A percentile compares a stretch with the other conserved stretches of the same genome.
Conservation (phyloP, 1,139 yeast species). For the Zygosaccharomyces pseudobailii region DNA sequence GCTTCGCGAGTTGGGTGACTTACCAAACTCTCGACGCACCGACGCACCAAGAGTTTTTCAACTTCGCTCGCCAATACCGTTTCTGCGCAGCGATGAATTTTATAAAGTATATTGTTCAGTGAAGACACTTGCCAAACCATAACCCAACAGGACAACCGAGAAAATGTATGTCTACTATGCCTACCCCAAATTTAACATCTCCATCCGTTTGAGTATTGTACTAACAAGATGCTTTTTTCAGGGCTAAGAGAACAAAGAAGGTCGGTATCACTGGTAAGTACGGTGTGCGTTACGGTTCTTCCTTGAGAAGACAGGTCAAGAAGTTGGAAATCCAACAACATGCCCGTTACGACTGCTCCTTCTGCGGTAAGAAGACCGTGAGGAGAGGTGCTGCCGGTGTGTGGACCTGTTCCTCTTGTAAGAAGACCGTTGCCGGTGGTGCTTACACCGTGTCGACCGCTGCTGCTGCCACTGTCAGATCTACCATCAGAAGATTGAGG, state of each 20-base stretch:
- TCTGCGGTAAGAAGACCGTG: constrained; percentile 99
- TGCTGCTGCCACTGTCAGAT: constrained; percentile 99
- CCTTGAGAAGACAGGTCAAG: constrained; percentile 99
- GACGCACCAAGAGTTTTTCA: constrained; percentile 1
- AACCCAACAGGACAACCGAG: constrained; percentile 2
- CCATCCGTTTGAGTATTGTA: constrained; percentile 2
- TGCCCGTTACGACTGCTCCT: constrained; percentile 97
- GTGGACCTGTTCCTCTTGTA: constrained; percentile 96
- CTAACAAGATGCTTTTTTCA: constrained; percentile 30
- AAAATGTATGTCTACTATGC: constrained; percentile 1
- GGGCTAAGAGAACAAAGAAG: constrained; percentile 99
- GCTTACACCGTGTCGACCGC: constrained; percentile 99
- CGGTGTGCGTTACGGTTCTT: constrained; percentile 99
- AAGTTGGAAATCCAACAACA: constrained; percentile 99
- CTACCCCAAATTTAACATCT: background rate
- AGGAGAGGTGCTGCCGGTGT: constrained; percentile 98
- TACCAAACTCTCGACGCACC: background rate
- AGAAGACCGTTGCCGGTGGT: constrained; percentile 99
- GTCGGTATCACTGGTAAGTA: constrained; percentile 99
- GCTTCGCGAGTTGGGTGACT: no score
- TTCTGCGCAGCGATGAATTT: background rate
- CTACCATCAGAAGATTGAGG: constrained; percentile 99
- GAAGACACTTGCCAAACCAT: background rate
- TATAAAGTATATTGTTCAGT: constrained; percentile 1
- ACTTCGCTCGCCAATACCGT: background rate